Conservation (phyloP, 2,329 filamentous ascomycete species). For the Thyridium curvatum region DNA sequence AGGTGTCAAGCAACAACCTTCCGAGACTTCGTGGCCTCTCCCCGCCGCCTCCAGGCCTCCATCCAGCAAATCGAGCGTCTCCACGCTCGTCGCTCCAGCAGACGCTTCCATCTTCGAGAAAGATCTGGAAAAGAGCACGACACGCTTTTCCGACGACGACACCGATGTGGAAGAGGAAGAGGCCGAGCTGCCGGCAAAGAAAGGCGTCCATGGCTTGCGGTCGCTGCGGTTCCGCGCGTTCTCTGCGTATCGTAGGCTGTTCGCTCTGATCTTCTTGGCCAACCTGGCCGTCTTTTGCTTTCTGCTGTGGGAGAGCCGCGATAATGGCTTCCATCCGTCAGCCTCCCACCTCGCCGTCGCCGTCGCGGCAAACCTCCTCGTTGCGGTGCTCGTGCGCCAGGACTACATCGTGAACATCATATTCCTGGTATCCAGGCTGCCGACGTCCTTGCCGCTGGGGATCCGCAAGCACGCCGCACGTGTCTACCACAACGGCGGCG, state of each 20-base stretch:
- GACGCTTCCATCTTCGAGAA: background rate
- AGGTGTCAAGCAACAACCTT: no score
- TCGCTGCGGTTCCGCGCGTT: conserved; percentile 36
- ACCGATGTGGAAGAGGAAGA: conserved; percentile 13
- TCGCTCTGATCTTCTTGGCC: conserved; percentile 42
- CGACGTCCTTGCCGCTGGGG: conserved; percentile 33
- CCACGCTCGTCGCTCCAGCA: conserved; percentile 2
- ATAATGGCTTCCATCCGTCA: conserved; percentile 22
- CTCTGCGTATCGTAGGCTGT: conserved; percentile 49
- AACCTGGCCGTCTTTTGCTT: conserved; percentile 42
- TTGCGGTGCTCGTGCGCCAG: conserved; percentile 46
- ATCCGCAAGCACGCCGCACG: conserved; percentile 39
- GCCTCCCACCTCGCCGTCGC: conserved; percentile 8
- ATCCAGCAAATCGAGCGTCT: no score
- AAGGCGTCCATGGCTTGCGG: conserved; percentile 27
- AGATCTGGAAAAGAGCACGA: conserved; percentile 16
- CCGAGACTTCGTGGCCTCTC: background rate
- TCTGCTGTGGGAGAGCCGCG: conserved; percentile 16
- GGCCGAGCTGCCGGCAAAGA: conserved; percentile 30
- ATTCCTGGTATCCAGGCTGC: conserved; percentile 11
- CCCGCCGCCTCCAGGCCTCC: no score
- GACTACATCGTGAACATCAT: conserved; percentile 42
- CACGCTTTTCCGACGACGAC: conserved; percentile 12
- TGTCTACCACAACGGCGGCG: conserved; percentile 44
- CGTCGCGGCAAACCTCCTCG: conserved; percentile 40